Evolutionary conservation across 2,329 filamentous ascomycete species (phyloP).

Genomic region (Colletotrichum sublineola): DNA sequence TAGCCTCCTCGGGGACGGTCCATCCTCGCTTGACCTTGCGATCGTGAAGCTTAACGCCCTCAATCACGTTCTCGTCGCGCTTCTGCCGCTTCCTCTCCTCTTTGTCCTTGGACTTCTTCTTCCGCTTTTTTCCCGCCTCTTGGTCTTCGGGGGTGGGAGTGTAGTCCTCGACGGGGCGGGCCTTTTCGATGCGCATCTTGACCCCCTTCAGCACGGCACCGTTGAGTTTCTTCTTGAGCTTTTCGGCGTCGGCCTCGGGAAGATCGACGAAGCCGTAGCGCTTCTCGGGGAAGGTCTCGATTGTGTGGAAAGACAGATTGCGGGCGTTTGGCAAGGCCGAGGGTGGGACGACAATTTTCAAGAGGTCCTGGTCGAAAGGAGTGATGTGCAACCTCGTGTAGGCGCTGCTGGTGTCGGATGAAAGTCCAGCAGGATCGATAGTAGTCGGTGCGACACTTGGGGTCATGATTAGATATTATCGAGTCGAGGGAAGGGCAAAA

Average conservation of each 20-base stretch:
- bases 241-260: conserved; percentile 85
- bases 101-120: conserved; percentile 54
- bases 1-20: conserved; percentile 75
- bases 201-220: conserved; percentile 85
- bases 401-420: conserved; percentile 41
- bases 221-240: conserved; percentile 90
- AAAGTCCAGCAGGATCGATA: conserved; percentile 18
- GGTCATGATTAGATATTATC: conserved; percentile 36
- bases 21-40: conserved; percentile 91
- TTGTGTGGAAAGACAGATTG: conserved; percentile 87
- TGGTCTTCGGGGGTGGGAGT: conserved; percentile 53
- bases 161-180: conserved; percentile 72
- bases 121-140: conserved; percentile 56
- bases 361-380: conserved; percentile 82
- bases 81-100: conserved; percentile 63
- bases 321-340: conserved; percentile 75
- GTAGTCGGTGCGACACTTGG: conserved; percentile 12
- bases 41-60: conserved; percentile 78
- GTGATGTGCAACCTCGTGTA: conserved; percentile 84
- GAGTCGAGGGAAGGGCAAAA: neutral
- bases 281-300: conserved; percentile 91
- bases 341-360: conserved; percentile 78
- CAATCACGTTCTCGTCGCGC: conserved; percentile 63
- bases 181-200: conserved; percentile 88
- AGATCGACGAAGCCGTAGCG: conserved; percentile 92